Evolutionary conservation across 2,329 filamentous ascomycete genomes (phyloP).

Genomic region (Aspergillus fumigatus): DNA sequence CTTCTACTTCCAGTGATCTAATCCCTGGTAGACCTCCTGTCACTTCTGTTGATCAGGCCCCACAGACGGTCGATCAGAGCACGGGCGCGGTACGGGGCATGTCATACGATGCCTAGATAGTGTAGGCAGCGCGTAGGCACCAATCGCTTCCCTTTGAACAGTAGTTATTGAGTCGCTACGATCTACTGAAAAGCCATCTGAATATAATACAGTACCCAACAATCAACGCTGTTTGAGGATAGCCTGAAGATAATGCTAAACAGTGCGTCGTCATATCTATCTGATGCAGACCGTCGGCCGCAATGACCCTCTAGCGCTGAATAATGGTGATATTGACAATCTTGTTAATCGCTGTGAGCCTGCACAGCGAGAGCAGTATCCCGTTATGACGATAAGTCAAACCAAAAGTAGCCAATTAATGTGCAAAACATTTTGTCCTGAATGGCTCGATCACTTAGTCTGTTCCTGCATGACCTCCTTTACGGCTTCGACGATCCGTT

Average conservation of each 20-base stretch:
- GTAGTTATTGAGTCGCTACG: background rate
- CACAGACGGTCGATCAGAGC: conserved; percentile 11
- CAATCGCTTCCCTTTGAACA: background rate
- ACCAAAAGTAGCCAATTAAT: background rate
- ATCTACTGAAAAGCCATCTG: background rate
- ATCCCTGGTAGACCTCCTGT: background rate
- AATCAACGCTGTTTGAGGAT: background rate
- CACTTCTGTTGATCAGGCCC: background rate
- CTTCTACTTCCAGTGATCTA: background rate
- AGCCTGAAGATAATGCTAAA: background rate
- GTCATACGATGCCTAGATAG: background rate
- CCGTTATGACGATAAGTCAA: background rate
- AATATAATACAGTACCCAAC: background rate
- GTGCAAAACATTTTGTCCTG: background rate
- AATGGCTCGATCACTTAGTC: background rate
- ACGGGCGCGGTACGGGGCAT: conserved; percentile 1
- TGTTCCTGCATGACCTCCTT: conserved; percentile 14
- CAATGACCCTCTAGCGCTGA: background rate
- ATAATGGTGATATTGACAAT: background rate
- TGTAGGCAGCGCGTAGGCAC: background rate
- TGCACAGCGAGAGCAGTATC: background rate
- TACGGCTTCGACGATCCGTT: conserved; percentile 28
- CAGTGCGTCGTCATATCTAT: background rate
- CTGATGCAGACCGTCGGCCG: background rate
- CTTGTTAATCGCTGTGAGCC: background rate